Evolutionary conservation across 2,329 filamentous ascomycete species (phyloP).

Genomic region (Colletotrichum horii): DNA sequence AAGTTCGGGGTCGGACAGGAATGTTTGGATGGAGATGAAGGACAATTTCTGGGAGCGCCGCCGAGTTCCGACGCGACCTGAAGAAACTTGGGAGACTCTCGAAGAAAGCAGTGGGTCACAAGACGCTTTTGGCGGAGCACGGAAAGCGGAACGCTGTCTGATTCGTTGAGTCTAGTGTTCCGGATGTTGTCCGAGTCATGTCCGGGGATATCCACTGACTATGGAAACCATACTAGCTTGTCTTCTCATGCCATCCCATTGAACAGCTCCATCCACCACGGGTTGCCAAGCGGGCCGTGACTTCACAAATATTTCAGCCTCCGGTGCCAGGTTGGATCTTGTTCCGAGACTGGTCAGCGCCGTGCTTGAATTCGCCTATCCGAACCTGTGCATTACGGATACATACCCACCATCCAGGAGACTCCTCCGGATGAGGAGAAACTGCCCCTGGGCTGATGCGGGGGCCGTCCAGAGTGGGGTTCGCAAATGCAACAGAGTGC

Average conservation of each 20-base stretch:
- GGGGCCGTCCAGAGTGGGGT: conserved; percentile 33
- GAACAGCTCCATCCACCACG: conserved; percentile 23
- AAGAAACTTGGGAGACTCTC: background rate
- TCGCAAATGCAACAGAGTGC: conserved; percentile 29
- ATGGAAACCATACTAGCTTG: conserved; percentile 1
- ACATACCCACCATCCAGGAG: conserved; percentile 30
- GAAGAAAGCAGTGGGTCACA: background rate
- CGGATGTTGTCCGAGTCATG: background rate
- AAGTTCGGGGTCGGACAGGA: background rate
- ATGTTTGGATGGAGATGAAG: conserved; percentile 2
- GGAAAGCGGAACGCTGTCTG: conserved; percentile 1
- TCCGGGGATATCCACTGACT: background rate
- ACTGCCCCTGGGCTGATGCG: conserved; percentile 26
- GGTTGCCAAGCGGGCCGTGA: conserved; percentile 30
- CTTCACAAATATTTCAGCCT: conserved; percentile 32
- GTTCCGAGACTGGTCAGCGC: conserved; percentile 15
- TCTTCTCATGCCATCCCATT: conserved; percentile 31
- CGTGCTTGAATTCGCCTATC: background rate
- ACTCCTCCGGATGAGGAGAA: conserved; percentile 27
- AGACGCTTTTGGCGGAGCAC: background rate
- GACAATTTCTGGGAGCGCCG: background rate
- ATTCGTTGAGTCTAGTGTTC: background rate
- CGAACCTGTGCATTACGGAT: background rate
- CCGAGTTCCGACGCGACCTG: conserved; percentile 11
- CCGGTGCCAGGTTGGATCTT: conserved; percentile 18